Percentiles rank a stretch among this genome's conserved stretches.
Evolutionary conservation across 2,329 filamentous ascomycete genomes (phyloP).

Genomic region (Colletotrichum scovillei): DNA sequence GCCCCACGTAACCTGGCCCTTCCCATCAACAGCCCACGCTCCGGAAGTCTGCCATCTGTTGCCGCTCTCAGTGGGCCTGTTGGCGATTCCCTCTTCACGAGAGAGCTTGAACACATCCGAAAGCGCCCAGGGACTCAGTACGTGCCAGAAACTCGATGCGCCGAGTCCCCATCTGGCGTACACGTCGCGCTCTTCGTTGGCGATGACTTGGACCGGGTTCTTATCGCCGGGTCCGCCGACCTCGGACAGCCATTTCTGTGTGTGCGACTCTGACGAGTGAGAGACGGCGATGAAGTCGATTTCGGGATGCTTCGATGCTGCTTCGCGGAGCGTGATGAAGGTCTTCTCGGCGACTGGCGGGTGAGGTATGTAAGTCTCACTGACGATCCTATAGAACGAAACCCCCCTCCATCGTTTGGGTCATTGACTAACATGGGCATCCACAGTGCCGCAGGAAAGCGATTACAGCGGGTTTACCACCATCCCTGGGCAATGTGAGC

Average conservation of each 20-base stretch:
- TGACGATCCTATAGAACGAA: neutral
- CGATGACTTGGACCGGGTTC: conserved; percentile 61
- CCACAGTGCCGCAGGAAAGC: conserved; percentile 80
- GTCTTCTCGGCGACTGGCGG: conserved; percentile 75
- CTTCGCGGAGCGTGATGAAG: conserved; percentile 64
- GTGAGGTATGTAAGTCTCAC: neutral
- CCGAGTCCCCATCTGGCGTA: conserved; percentile 77
- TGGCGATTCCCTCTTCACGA: conserved; percentile 73
- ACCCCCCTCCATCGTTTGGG: neutral
- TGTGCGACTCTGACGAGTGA: conserved; percentile 64
- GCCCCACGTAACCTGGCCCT: conserved; percentile 14
- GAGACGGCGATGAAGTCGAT: conserved; percentile 72
- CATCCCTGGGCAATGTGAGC: conserved; percentile 61
- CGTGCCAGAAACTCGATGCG: conserved; percentile 69
- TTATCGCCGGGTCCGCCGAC: conserved; percentile 66
- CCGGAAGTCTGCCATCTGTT: conserved; percentile 76
- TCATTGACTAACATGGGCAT: conserved; percentile 72
- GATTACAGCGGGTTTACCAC: conserved; percentile 68
- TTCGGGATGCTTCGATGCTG: conserved; percentile 61
- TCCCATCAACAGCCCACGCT: conserved; percentile 61
- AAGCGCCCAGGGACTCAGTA: conserved; percentile 68
- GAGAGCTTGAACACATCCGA: conserved; percentile 68
- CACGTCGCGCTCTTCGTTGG: conserved; percentile 69
- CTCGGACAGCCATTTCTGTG: conserved; percentile 67
- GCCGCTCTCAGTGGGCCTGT: conserved; percentile 72